phyloP scores from a whole-genome alignment of 257 asterid species.

The Solanum paucissectum region DNA sequence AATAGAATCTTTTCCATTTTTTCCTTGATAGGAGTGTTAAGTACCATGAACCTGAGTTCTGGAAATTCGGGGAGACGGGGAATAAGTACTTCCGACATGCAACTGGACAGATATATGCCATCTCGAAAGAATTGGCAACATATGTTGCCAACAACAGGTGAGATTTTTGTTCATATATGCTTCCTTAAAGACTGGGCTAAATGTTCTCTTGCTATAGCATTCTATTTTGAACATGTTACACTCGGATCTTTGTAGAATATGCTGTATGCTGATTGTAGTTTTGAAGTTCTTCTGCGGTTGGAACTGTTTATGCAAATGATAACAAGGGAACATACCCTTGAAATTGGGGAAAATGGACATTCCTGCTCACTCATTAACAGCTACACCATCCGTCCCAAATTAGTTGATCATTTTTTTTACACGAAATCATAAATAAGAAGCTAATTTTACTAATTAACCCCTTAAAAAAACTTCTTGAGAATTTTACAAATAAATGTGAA shows the following conservation, averaged over 20 bases:
- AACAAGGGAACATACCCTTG: not conserved
- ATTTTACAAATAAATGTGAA: no score
- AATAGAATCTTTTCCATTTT: not conserved
- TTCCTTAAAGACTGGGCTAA: not conserved
- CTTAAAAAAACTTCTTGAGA: no score
- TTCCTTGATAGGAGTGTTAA: not conserved
- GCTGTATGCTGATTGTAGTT: not conserved
- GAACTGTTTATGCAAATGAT: not conserved
- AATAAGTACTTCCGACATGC: constrained; percentile 1
- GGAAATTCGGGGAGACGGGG: not conserved
- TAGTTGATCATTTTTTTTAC: no score
- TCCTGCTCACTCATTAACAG: not conserved
- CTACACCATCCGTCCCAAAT: not conserved
- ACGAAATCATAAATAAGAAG: no score
- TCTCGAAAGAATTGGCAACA: not conserved
- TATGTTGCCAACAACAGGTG: not conserved
- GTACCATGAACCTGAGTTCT: constrained; percentile 2
- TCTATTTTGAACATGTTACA: not conserved
- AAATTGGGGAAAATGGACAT: not conserved
- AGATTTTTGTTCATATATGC: not conserved
- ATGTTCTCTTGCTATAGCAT: not conserved
- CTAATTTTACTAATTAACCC: no score
- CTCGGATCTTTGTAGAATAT: not conserved
- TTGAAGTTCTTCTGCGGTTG: not conserved
- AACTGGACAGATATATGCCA: constrained; percentile 1